These are phyloP conservation scores for Xerocomellus intermedius DNA, from an alignment of 768 basidiomycete species.

Conservation along the genomic window DNA sequence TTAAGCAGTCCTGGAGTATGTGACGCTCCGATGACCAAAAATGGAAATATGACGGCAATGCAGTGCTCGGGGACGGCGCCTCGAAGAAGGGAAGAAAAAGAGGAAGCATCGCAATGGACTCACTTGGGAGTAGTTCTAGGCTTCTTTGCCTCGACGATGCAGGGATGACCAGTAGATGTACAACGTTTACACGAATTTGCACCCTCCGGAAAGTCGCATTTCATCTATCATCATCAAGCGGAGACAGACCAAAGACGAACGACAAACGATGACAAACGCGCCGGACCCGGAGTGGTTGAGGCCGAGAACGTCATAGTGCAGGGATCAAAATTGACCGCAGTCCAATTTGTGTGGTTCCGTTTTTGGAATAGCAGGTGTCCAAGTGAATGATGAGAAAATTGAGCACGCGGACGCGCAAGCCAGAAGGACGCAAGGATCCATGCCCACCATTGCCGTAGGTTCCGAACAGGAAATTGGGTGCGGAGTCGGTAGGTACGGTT, in stretches of 20 bases:
- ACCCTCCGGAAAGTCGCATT: slow-evolving; percentile 74
- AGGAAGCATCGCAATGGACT: slow-evolving; percentile 39
- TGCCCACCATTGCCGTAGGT: slow-evolving; percentile 8
- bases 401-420: background rate
- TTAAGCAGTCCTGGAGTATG: slow-evolving; percentile 19
- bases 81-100: background rate
- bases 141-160: slow-evolving; percentile 83
- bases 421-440: slow-evolving; percentile 1
- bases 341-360: slow-evolving; percentile 11
- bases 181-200: slow-evolving; percentile 81
- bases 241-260: slow-evolving; percentile 12
- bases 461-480: slow-evolving; percentile 14
- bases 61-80: slow-evolving; percentile 17
- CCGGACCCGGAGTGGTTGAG: background rate
- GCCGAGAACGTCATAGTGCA: slow-evolving; percentile 10
- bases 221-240: slow-evolving; percentile 56
- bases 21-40: slow-evolving; percentile 25
- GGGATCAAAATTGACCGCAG: slow-evolving; percentile 2
- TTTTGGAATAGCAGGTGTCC: slow-evolving; percentile 7
- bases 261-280: slow-evolving; percentile 2
- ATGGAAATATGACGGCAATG: slow-evolving; percentile 24
- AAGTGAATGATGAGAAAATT: slow-evolving; percentile 4
- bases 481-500: background rate
- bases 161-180: slow-evolving; percentile 67
- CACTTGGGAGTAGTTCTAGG: slow-evolving; percentile 78